Evolutionary conservation across 805 yeast genomes (phyloP).

Genomic region (Metschnikowia colocasiae): DNA sequence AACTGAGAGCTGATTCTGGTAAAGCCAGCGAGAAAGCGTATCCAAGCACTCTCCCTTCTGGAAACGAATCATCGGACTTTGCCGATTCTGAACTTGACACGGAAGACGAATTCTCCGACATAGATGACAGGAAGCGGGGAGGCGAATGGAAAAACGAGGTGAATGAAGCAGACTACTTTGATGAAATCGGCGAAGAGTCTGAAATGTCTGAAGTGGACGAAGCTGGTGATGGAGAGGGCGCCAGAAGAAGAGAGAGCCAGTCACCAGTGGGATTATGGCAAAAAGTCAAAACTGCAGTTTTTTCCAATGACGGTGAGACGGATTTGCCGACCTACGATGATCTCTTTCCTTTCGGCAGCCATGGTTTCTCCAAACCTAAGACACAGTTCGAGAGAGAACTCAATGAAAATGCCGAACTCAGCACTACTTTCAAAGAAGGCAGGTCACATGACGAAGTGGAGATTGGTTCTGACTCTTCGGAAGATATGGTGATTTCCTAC

Average conservation of each 20-base stretch:
- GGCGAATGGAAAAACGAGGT: constrained; percentile 18
- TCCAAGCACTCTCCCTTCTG: constrained; percentile 1
- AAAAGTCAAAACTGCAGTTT: constrained; percentile 39
- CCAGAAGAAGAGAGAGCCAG: background rate
- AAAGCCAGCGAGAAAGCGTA: background rate
- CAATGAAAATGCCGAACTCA: constrained; percentile 17
- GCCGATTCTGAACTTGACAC: constrained; percentile 37
- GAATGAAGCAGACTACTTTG: constrained; percentile 34
- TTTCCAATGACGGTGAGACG: constrained; percentile 32
- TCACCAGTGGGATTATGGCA: constrained; percentile 35
- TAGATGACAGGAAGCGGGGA: constrained; percentile 9
- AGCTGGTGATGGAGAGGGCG: constrained; percentile 2
- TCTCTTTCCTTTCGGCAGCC: constrained; percentile 54
- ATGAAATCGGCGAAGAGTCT: constrained; percentile 19
- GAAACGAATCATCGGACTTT: constrained; percentile 23
- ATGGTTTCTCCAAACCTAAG: constrained; percentile 30
- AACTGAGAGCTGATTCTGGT: background rate
- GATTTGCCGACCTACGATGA: constrained; percentile 71
- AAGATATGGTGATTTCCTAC: constrained; percentile 41
- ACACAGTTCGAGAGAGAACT: constrained; percentile 30
- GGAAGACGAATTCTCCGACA: constrained; percentile 25
- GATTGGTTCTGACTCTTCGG: constrained; percentile 39
- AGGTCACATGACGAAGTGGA: constrained; percentile 28
- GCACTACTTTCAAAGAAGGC: background rate
- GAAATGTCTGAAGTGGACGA: constrained; percentile 11